Evolutionary conservation across 495 filamentous ascomycete species (phyloP).

Genomic region (Stereocaulon alpinum): DNA sequence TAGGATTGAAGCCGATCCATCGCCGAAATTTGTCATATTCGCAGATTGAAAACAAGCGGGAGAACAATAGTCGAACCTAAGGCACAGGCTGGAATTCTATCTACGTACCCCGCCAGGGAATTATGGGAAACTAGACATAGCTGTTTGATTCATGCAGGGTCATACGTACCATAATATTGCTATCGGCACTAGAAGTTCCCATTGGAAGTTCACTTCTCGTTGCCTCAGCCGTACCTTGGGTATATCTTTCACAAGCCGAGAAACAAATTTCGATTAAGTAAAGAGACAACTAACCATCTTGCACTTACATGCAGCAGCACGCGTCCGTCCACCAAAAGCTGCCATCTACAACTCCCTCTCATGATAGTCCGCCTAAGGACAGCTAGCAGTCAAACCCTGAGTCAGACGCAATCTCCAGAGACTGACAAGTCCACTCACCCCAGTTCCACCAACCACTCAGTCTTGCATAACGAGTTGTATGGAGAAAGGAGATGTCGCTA

Average conservation of each 20-base stretch:
- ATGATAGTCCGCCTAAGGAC: constrained; percentile 6
- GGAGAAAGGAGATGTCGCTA: neutral
- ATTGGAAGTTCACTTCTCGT: neutral
- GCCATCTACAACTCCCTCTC: constrained; percentile 8
- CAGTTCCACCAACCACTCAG: neutral
- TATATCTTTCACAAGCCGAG: neutral
- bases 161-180: neutral
- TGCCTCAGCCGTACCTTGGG: neutral
- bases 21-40: neutral
- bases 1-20: too few relatives aligned
- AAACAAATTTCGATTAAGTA: constrained; percentile 1
- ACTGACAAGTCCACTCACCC: constrained; percentile 22
- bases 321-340: neutral
- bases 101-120: too few relatives aligned
- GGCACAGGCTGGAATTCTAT: too few relatives aligned
- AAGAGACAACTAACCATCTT: constrained; percentile 23
- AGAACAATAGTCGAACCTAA: neutral
- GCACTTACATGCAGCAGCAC: constrained; percentile 25
- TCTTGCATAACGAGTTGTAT: neutral
- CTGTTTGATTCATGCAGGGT: neutral
- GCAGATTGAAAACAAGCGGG: neutral
- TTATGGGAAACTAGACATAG: too few relatives aligned
- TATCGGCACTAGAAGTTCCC: neutral
- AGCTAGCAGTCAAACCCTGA: constrained; percentile 14
- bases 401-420: constrained; percentile 15